Evolutionary conservation across 2,329 filamentous ascomycete species (phyloP).

Genomic region (Sporothrix protearum): DNA sequence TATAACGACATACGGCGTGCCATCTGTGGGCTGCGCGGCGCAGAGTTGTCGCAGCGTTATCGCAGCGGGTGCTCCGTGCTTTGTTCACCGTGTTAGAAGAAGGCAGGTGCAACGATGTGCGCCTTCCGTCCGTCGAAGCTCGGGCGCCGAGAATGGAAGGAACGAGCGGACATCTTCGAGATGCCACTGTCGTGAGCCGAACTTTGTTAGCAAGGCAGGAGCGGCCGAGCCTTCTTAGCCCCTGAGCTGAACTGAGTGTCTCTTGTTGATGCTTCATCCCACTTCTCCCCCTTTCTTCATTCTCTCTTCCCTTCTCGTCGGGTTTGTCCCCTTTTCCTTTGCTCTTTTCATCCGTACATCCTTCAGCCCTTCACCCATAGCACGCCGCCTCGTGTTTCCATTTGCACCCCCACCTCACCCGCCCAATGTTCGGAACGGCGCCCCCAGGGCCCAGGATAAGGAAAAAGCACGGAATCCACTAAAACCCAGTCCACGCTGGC

Average conservation of each 20-base stretch:
- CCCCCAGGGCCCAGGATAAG: background rate
- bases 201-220: background rate
- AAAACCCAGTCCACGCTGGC: slow-evolving; percentile 21
- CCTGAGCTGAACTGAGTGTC: background rate
- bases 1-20: background rate
- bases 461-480: slow-evolving; percentile 20
- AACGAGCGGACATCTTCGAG: background rate
- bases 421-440: slow-evolving; percentile 18
- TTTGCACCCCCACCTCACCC: background rate
- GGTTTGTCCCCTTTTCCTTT: background rate
- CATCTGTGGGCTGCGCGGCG: background rate
- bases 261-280: background rate
- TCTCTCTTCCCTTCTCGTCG: background rate
- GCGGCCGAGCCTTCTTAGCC: background rate
- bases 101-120: slow-evolving; percentile 11
- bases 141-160: background rate
- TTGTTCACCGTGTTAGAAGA: background rate
- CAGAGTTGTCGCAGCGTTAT: background rate
- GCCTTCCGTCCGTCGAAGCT: background rate
- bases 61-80: background rate
- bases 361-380: background rate
- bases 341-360: background rate
- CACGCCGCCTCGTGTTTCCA: slow-evolving; percentile 1
- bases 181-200: background rate
- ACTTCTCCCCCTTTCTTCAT: background rate